A percentile compares a stretch with the other conserved stretches of the same genome.
Conservation (phyloP, 2,329 filamentous ascomycete genomes). For the Thielaviopsis punctulata region DNA sequence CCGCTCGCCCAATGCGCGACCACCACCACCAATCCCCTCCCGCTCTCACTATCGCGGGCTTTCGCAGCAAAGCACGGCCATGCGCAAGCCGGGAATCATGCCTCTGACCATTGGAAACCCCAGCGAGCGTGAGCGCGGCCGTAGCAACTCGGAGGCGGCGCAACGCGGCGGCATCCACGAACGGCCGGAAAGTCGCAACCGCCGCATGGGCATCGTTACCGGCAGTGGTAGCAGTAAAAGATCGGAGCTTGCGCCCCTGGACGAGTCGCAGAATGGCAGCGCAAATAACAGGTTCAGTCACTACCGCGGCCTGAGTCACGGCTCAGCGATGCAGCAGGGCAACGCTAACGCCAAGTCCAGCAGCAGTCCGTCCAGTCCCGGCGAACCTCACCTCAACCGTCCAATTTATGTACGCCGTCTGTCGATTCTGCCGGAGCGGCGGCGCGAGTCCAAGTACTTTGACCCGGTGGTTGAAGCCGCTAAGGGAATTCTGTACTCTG, state of each 20-base stretch:
- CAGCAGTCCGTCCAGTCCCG: constrained; percentile 42
- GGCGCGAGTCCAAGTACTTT: constrained; percentile 41
- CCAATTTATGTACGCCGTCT: constrained; percentile 47
- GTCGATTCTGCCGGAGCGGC: constrained; percentile 44
- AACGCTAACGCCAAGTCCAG: constrained; percentile 20
- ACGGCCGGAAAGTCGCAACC: constrained; percentile 35
- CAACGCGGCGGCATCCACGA: constrained; percentile 29
- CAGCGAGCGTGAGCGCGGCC: constrained; percentile 49
- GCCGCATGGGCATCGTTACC: constrained; percentile 48
- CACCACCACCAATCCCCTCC: constrained; percentile 57
- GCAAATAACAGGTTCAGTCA: constrained; percentile 46
- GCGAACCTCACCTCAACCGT: constrained; percentile 37
- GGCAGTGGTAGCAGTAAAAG: no score
- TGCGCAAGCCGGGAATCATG: constrained; percentile 50
- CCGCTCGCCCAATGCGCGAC: constrained; percentile 42
- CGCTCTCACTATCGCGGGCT: constrained; percentile 57
- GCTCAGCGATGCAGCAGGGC: constrained; percentile 47
- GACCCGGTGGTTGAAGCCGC: constrained; percentile 47
- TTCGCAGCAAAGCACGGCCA: constrained; percentile 44
- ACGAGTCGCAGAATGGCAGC: constrained; percentile 40
- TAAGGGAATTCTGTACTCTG: constrained; percentile 48
- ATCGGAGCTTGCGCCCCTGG: constrained; percentile 43
- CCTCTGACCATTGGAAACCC: constrained; percentile 50
- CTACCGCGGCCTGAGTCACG: constrained; percentile 48
- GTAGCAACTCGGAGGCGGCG: constrained; percentile 47